Base-by-base conservation (phyloP, 2,329 filamentous ascomycete genomes). In the Alternaria alternata region DNA sequence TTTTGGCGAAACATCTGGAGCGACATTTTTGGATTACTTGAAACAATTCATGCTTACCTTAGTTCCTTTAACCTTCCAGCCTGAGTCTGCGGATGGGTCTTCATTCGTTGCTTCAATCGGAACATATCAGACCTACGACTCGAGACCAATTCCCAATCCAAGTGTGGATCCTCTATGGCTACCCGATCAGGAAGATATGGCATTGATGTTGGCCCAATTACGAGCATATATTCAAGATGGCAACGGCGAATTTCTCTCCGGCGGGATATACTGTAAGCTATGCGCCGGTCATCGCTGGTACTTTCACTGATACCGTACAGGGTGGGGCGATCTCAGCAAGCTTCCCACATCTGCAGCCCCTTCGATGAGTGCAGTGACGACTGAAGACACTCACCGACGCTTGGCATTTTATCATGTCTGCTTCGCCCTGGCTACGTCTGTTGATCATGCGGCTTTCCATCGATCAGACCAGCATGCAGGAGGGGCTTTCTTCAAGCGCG, bases 41-140 rank as follows among this genome's bases (percentile, higher is more conserved):
- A 74, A 72, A 39, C 56, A 65, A 20, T 73, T 74, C 54, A 72
- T 74, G 69, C 43, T 63, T 42, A 69, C 62, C 8, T 55, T 74
- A 42, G 59, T 69, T 9, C 68, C 67, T 11, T 30, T 70, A 39
- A 59, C 65, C 1, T 67, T 64, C 38, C 46, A 54, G 4, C 63
- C 64, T 16, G 68, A 63, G 18, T 57, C 53, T 32, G 65, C 38
- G 30, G 64, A 72, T 44, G 66, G 66, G 1, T 71, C 65, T 8
- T 62, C 56, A 8, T 74, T 73, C 26, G 56, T 70, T 12, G 59
- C 53, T 2, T 67, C 69, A 11, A 57, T 73, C 43, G 71, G 71
- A 7, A 63, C 56, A 22, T 74, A 74, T 30, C 71, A 74, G 51
- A 74, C 71, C 1, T 72, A 68, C 53, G 71, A 74, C 53, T 74